phyloP scores from a whole-genome alignment of 805 yeast genomes.

The Candida chilensis region DNA sequence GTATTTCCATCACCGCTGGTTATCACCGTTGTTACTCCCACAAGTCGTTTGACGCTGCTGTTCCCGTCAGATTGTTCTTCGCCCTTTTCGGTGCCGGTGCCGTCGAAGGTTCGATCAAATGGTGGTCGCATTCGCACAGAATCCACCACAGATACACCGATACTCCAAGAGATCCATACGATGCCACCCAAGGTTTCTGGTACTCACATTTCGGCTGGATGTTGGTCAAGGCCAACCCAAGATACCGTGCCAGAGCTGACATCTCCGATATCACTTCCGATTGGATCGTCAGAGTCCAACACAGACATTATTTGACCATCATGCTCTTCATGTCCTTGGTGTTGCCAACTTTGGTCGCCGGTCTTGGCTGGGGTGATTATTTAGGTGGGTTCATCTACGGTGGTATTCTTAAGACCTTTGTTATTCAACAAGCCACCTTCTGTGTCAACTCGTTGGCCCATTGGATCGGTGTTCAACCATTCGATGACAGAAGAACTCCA shows the following conservation, averaged over 20 bases:
- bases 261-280: constrained; percentile 70
- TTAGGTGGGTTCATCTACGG: constrained; percentile 72
- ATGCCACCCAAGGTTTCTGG: constrained; percentile 80
- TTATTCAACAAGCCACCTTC: constrained; percentile 80
- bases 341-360: constrained; percentile 59
- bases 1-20: constrained; percentile 77
- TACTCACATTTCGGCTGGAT: constrained; percentile 84
- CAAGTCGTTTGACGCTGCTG: constrained; percentile 56
- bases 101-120: constrained; percentile 77
- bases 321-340: constrained; percentile 54
- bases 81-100: constrained; percentile 80
- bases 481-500: constrained; percentile 82
- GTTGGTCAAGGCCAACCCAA: constrained; percentile 73
- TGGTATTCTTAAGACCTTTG: constrained; percentile 59
- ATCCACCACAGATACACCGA: constrained; percentile 84
- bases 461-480: constrained; percentile 81
- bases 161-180: constrained; percentile 77
- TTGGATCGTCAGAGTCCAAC: constrained; percentile 76
- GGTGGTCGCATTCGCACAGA: constrained; percentile 88
- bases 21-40: constrained; percentile 79
- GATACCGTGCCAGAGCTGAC: constrained; percentile 73
- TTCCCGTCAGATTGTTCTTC: constrained; percentile 52
- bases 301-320: constrained; percentile 60
- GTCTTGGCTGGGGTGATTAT: constrained; percentile 62
- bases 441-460: constrained; percentile 83